Evolutionary conservation across 108 stramenopile species (phyloP).

Genomic region (Pseudonitzschia pungens): DNA sequence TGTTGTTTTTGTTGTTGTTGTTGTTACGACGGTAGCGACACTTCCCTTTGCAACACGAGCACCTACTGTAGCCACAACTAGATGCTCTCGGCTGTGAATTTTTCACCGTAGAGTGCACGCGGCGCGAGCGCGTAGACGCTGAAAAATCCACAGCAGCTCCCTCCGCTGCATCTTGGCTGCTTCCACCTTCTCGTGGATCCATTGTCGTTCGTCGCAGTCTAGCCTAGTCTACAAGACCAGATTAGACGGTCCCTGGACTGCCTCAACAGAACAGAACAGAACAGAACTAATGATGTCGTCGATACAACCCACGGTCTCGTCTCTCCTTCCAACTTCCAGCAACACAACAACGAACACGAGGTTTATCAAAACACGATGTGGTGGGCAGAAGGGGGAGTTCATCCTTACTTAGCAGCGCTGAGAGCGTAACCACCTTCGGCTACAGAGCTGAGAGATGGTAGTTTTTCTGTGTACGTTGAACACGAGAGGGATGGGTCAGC

Average conservation of each 20-base stretch:
- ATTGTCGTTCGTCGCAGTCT: slow-evolving; percentile 1
- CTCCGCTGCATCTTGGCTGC: not conserved
- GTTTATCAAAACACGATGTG: not conserved
- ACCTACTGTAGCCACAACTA: not conserved
- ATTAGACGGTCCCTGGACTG: slow-evolving; percentile 8
- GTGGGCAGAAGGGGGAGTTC: not conserved
- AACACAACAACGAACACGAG: slow-evolving; percentile 6
- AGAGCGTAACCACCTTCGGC: not conserved
- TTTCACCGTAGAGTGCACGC: slow-evolving; percentile 4
- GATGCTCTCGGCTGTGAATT: slow-evolving; percentile 1
- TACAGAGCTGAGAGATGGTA: not conserved
- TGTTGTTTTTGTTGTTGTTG: slow-evolving; percentile 7
- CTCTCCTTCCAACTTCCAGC: slow-evolving; percentile 15
- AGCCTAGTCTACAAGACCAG: slow-evolving; percentile 6
- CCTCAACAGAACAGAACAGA: slow-evolving; percentile 16
- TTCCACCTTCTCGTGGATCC: slow-evolving; percentile 11
- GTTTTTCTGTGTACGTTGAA: slow-evolving; percentile 7
- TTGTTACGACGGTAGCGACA: not conserved
- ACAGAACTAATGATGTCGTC: slow-evolving; percentile 5
- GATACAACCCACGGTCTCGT: slow-evolving; percentile 5
- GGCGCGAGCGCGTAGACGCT: slow-evolving; percentile 10
- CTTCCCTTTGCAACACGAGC: not conserved
- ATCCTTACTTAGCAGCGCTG: not conserved
- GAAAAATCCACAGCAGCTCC: slow-evolving; percentile 9
- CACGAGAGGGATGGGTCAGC: not conserved